Conservation (phyloP, 495 filamentous ascomycete genomes). For the Penicillium flavigenum region DNA sequence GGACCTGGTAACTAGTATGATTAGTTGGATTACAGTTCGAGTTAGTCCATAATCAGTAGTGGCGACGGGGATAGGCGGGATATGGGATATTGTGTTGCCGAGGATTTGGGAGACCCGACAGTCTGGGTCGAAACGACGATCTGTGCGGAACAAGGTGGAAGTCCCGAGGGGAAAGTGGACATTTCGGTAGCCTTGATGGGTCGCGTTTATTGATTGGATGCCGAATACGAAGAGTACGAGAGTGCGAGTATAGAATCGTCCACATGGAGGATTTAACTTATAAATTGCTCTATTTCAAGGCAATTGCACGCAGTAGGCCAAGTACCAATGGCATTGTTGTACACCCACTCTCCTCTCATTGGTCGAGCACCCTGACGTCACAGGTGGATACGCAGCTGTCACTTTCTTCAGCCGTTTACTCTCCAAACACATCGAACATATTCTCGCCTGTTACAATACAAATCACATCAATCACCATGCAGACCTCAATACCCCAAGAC, state of each 20-base stretch:
- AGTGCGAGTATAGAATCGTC: background rate
- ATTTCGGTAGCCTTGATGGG: background rate
- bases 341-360: background rate
- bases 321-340: background rate
- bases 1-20: background rate
- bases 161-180: background rate
- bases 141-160: background rate
- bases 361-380: constrained; percentile 25
- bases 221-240: no score
- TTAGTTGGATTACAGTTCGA: background rate
- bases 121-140: constrained; percentile 3
- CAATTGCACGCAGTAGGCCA: no score
- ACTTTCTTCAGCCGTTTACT: constrained; percentile 1
- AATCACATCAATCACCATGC: constrained; percentile 10
- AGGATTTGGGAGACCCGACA: background rate
- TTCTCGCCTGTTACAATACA: background rate
- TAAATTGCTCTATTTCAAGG: background rate
- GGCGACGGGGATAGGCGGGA: background rate
- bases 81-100: background rate
- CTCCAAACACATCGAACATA: background rate
- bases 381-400: background rate
- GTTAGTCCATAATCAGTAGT: background rate
- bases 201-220: no score
- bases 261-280: background rate
- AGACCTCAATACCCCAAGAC: constrained; percentile 12